Evolutionary conservation across 2,329 filamentous ascomycete genomes (phyloP), one percentile per base, ranked within the genome.

Genomic region (Lasiodiplodia citricola): DNA sequence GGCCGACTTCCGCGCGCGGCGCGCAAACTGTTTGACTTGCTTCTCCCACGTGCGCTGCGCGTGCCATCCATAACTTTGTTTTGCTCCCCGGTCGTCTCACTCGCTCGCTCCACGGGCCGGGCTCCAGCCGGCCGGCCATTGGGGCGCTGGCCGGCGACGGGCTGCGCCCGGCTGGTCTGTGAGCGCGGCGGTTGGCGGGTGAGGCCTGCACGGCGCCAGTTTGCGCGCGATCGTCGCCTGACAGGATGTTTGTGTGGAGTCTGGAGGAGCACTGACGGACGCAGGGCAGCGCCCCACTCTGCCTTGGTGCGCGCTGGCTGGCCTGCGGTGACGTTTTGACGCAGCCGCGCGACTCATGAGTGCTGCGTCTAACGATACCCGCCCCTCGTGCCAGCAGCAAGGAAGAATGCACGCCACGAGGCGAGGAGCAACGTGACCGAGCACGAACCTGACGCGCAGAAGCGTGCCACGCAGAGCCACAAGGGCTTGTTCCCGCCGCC

Each of bases 221-320:
- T 28, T 47, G 60, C 60, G 60, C 60, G 28, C 60, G 60, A 64
- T 64, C 60, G 60, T 64, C 60, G 60, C 14, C 47, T 52, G 47
- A 64, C 25, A 64, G 60, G 60, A 64, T 52, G 60, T 52, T 50
- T 52, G 47, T 64, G 60, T 64, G 60, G 60, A 64, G 60, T 64
- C 47, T 37, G 47, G n/a, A 52, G 60, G 58, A 31, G 60, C 60
- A 64, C 28, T 52, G 60, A 52, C 60, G 23, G 47, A 51, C 23
- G 60, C 60, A 64, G 44, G 60, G 60, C 44, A 50, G 51, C 44
- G 41, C 41, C 44, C 60, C 60, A 37, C 57, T 35, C 10, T 8
- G 57, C 25, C 38, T 62, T 50, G 16, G 18, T 50, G 31, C 21
- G 37, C 57, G 47, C 57, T 50, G 57, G 23, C 57, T 50, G 41